Conservation (phyloP, 106 monocot genomes). For the Amphibolis antarctica region DNA sequence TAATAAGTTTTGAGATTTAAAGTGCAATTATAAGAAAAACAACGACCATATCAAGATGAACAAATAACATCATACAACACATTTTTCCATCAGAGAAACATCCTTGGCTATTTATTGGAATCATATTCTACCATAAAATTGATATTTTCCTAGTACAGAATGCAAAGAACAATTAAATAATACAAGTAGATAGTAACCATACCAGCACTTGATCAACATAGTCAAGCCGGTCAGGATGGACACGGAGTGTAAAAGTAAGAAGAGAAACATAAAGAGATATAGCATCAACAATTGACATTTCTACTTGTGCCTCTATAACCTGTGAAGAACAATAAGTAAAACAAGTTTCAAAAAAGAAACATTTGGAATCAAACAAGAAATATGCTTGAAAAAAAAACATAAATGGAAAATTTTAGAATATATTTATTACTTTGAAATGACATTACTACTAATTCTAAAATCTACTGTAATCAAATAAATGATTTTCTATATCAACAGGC, state of each 20-base stretch:
- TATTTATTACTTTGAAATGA: too few relatives aligned
- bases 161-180: neutral
- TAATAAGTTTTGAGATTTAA: neutral
- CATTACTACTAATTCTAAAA: neutral
- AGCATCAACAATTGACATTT: slow-evolving; percentile 85
- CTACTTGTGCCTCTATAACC: slow-evolving; percentile 96
- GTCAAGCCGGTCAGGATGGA: slow-evolving; percentile 95
- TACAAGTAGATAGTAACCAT: slow-evolving; percentile 13
- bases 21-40: neutral
- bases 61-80: too few relatives aligned
- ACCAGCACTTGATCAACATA: slow-evolving; percentile 99
- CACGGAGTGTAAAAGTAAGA: slow-evolving; percentile 91
- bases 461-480: neutral
- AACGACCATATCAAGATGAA: too few relatives aligned
- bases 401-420: neutral
- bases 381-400: neutral
- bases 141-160: too few relatives aligned
- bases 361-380: neutral
- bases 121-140: too few relatives aligned
- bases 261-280: slow-evolving; percentile 88
- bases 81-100: too few relatives aligned
- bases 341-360: neutral
- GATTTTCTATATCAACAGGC: neutral
- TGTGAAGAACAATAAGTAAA: slow-evolving; percentile 10
- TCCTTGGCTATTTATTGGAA: too few relatives aligned